Percentiles rank a stretch among this genome's conserved stretches.
phyloP scores from a whole-genome alignment of 75 land plant genomes.

The Sequoiadendron giganteum region DNA sequence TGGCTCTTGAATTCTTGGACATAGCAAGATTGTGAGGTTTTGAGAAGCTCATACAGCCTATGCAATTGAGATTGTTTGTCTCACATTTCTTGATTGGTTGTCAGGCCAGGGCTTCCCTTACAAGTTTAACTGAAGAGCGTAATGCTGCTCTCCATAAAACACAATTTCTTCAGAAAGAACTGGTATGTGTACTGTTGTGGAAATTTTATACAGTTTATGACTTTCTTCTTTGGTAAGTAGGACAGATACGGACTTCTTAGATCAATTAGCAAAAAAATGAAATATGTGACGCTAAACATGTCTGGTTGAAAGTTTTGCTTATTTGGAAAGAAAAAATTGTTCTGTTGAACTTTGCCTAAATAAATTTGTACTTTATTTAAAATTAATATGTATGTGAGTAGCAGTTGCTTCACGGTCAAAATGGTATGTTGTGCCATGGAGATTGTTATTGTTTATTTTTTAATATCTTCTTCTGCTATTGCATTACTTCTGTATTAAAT shows the following conservation, averaged over 20 bases:
- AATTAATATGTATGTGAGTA: too few species aligned
- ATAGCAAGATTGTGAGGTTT: neutral
- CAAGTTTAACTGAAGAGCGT: slow-evolving; percentile 8
- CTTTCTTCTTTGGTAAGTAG: neutral
- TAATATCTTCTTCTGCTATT: too few species aligned
- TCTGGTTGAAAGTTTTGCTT: neutral
- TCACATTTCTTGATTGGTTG: neutral
- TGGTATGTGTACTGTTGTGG: slow-evolving; percentile 1
- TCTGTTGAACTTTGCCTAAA: neutral
- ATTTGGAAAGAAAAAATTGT: neutral
- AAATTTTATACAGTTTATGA: neutral
- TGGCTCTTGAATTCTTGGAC: neutral
- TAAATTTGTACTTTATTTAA: too few species aligned
- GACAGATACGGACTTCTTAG: neutral
- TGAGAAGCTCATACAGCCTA: neutral
- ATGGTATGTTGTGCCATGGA: too few species aligned
- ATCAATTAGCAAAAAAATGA: neutral
- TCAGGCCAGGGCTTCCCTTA: slow-evolving; percentile 8
- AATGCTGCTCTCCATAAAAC: slow-evolving; percentile 8
- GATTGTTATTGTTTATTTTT: too few species aligned
- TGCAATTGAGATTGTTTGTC: neutral
- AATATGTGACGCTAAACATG: neutral
- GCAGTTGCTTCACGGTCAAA: too few species aligned
- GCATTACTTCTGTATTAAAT: too few species aligned
- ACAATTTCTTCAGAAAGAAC: slow-evolving; percentile 10